Percentiles rank a stretch among this genome's conserved stretches.
Conservation (phyloP, 2,329 filamentous ascomycete species). For the Phaeosphaeria sp. region DNA sequence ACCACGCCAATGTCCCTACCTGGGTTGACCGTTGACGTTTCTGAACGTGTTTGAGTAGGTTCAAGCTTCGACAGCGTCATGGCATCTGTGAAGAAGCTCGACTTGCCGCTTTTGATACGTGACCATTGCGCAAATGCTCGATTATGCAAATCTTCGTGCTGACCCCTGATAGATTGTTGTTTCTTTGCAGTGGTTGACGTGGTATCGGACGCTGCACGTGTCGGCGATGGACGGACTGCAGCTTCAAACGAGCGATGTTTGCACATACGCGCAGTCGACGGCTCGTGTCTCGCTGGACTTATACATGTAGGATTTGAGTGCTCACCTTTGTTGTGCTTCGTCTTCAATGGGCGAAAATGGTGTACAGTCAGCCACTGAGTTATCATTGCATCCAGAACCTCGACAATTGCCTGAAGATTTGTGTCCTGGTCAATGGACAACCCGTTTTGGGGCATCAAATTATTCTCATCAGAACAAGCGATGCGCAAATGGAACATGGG, state of each 20-base stretch:
- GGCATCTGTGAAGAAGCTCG: constrained; percentile 38
- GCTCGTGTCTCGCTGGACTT: background rate
- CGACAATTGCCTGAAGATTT: constrained; percentile 62
- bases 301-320: background rate
- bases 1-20: background rate
- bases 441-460: constrained; percentile 22
- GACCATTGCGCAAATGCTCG: constrained; percentile 49
- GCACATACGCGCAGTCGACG: background rate
- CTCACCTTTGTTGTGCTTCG: constrained; percentile 7
- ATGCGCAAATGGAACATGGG: constrained; percentile 89
- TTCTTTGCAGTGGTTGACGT: background rate
- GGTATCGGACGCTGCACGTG: background rate
- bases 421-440: constrained; percentile 29
- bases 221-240: background rate
- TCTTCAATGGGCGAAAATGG: constrained; percentile 65
- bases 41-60: background rate
- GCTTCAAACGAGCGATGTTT: background rate
- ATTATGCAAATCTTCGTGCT: constrained; percentile 3
- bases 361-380: constrained; percentile 78
- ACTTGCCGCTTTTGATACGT: constrained; percentile 52
- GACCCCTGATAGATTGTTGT: background rate
- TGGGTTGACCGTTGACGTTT: background rate
- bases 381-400: constrained; percentile 72
- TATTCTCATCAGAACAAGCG: constrained; percentile 41
- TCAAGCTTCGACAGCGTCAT: constrained; percentile 13